Evolutionary conservation across 441 rosid genomes (phyloP).

Genomic region (Pelargonium citronellum): DNA sequence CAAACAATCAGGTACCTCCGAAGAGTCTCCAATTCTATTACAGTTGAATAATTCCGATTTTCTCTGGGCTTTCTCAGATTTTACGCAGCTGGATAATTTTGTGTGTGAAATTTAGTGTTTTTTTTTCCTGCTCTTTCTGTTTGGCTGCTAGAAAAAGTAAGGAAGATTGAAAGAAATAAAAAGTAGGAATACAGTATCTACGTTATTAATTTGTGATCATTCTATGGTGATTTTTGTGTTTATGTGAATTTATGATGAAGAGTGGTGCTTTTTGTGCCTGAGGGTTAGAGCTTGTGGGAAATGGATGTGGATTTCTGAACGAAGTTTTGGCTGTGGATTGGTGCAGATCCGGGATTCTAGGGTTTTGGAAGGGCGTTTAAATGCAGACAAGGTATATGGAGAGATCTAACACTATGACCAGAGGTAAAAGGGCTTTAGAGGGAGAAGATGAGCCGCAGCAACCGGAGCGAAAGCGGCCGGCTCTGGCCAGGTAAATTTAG

Average conservation of each 20-base stretch:
- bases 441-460: conserved; percentile 48
- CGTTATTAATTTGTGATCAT: background rate
- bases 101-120: background rate
- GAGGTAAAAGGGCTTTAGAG: conserved; percentile 79
- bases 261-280: background rate
- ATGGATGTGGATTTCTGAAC: background rate
- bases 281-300: conserved; percentile 10
- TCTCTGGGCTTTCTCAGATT: too few species aligned
- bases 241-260: background rate
- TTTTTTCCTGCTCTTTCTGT: background rate
- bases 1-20: background rate
- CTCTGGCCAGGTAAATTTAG: conserved; percentile 65
- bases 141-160: background rate
- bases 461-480: conserved; percentile 87
- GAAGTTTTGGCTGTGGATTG: background rate
- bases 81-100: too few species aligned
- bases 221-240: background rate
- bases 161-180: too few species aligned
- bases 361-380: conserved; percentile 25
- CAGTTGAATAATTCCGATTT: background rate
- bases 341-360: conserved; percentile 51
- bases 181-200: background rate
- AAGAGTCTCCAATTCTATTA: background rate
- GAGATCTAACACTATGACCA: conserved; percentile 67
- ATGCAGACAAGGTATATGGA: conserved; percentile 72